phyloP scores from a whole-genome alignment of 2,329 filamentous ascomycete genomes.

The Aspergillus pseudoglaucus region DNA sequence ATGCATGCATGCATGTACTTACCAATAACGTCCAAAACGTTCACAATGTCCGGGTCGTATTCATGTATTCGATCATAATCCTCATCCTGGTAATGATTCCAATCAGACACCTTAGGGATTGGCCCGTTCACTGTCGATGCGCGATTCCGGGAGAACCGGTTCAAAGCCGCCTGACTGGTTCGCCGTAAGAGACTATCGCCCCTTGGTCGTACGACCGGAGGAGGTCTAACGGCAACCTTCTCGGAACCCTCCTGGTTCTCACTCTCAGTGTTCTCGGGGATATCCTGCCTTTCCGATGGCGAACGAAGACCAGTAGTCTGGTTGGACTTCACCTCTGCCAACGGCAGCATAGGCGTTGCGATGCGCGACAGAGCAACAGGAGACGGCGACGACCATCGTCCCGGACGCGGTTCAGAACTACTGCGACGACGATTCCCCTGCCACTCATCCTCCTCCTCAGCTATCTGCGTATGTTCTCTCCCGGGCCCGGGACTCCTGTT shows the following conservation, averaged over 20 bases:
- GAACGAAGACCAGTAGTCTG: constrained; percentile 9
- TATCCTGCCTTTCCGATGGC: neutral
- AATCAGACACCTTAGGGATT: constrained; percentile 5
- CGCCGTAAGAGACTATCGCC: constrained; percentile 23
- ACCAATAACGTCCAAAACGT: constrained; percentile 64
- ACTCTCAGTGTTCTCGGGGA: neutral
- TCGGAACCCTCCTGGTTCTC: neutral
- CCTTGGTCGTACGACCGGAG: constrained; percentile 1
- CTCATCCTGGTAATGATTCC: constrained; percentile 2
- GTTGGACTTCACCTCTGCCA: constrained; percentile 28
- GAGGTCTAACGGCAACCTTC: neutral
- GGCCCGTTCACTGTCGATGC: constrained; percentile 24
- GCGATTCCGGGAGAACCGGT: constrained; percentile 27
- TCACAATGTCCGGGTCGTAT: constrained; percentile 58
- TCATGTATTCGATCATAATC: constrained; percentile 29
- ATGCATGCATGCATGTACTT: constrained; percentile 23
- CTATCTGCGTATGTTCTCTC: neutral
- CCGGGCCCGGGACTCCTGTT: neutral
- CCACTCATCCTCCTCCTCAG: constrained; percentile 20
- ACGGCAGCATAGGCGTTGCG: constrained; percentile 23
- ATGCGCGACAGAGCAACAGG: constrained; percentile 15
- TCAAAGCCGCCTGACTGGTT: constrained; percentile 26
- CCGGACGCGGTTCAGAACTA: constrained; percentile 34
- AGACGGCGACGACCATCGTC: constrained; percentile 25
- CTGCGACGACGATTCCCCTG: constrained; percentile 32